Evolutionary conservation across 768 basidiomycete species (phyloP), one percentile per base, ranked within the genome.

Genomic region (Amanita inopinata): DNA sequence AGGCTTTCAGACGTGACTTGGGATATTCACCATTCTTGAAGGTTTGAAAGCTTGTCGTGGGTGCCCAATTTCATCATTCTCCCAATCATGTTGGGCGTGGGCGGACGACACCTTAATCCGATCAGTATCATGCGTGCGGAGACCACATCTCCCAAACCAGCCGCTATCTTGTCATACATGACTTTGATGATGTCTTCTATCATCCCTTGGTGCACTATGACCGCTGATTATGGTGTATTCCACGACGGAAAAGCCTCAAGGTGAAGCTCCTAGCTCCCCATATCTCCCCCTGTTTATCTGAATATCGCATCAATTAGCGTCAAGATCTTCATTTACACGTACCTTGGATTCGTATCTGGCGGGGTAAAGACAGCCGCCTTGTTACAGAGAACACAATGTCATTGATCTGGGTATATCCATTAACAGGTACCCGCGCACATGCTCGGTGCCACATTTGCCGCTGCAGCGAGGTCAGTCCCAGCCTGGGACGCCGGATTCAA

Each of bases 381-480:
- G 25, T 34, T 14, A 14, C 2, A 11, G 25, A 15, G 8, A 23
- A n/a, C 12, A 20, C 8, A 18, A 41, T 51, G 22, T 40, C 11
- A 41, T 38, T 12, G 33, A 37, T 27, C 24, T 15, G 27, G 67
- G 63, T 48, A 67, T 38, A n/a, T n/a, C n/a, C n/a, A n/a, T n/a
- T n/a, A n/a, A n/a, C 61, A 51, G 61, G 69, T 49, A 62, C 71
- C 56, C 14, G 52, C 58, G 40, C 62, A 65, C 55, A 70, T 78
- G 53, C 61, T 87, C 9, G 86, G 86, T 1, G 83, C 82, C 0
- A 80, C 82, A 0, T 79, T 80, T 40, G 76, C 72, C 2, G 63
- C 74, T 8, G 72, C 80, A 12, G 69, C 76, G 0, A 64, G 74
- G 0, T 64, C 55, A 9, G 69, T 83, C 30, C 72, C 74, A 8